These are phyloP conservation scores for Amanita pseudoporphyria DNA, from an alignment of 768 basidiomycete species.

Conservation along the genomic window DNA sequence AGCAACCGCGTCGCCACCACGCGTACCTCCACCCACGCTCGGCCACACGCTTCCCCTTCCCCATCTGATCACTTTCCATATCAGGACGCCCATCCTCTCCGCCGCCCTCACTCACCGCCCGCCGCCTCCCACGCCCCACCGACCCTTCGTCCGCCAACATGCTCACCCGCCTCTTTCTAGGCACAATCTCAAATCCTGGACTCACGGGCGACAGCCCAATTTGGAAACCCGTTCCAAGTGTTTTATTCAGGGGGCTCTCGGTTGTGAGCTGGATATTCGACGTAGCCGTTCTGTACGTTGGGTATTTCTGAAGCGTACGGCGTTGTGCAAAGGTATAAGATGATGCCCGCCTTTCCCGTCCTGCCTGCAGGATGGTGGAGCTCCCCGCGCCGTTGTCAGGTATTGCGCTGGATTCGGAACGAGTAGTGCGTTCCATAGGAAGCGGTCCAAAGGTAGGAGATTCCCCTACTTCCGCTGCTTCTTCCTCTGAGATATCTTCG, in stretches of 20 bases:
- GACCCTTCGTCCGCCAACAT: conserved; percentile 21
- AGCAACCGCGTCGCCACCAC: background rate
- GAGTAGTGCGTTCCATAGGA: conserved; percentile 23
- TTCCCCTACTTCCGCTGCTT: background rate
- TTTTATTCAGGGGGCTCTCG: background rate
- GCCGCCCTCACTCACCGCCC: conserved; percentile 47
- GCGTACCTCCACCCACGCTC: background rate
- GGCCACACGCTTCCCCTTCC: conserved; percentile 6
- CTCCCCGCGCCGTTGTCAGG: background rate
- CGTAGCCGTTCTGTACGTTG: background rate
- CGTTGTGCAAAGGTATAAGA: conserved; percentile 11
- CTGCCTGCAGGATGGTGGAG: conserved; percentile 1
- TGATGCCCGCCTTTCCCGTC: conserved; percentile 14
- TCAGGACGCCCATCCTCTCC: conserved; percentile 10
- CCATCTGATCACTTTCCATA: background rate
- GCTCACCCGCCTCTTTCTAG: conserved; percentile 36
- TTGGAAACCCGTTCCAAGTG: conserved; percentile 47
- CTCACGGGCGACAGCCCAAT: conserved; percentile 70
- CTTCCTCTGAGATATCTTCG: conserved; percentile 13
- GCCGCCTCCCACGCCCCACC: conserved; percentile 22
- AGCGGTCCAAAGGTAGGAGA: conserved; percentile 11
- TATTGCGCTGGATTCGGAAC: conserved; percentile 6
- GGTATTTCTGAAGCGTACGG: background rate
- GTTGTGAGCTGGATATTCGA: conserved; percentile 3
- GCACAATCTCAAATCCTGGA: conserved; percentile 68